Base-by-base conservation (phyloP, 208 protist species). In the Acanthamoeba sp. region DNA sequence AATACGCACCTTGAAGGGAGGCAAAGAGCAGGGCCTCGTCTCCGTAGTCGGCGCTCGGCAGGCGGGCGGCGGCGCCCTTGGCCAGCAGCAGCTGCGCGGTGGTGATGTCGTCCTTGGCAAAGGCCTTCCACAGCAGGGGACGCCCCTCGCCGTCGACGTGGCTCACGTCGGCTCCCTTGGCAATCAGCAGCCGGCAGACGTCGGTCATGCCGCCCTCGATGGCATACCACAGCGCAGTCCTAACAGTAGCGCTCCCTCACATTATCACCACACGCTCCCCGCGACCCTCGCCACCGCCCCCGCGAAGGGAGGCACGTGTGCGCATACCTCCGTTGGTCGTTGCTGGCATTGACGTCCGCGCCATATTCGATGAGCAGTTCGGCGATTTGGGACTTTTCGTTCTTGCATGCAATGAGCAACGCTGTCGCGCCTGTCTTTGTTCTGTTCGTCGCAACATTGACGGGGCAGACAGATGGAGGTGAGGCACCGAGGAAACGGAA, bases 161-260 rank as follows among this genome's bases (percentile, higher is more conserved):
- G n/a, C 50, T 82, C 73, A 82, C 73, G 42, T 82, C 73, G 2
- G 73, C 73, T 1, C 73, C 73, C 73, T 50, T 82, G 3, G 20
- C 73, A 1, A 82, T 22, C 20, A 82, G 73, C 32, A 52, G 73
- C 34, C n/a, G 73, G 73, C 34, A n/a, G 36, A 82, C 42, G 2
- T 82, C 73, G 34, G 38, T 50, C 73, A 82, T 82, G 73, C 73
- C 73, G 22, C 22, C 27, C 42, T 82, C 73, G 12, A 82, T 82
- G 24, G 73, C 73, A 29, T 55, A 82, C 73, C 73, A 82, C 36
- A 82, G 73, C 73, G 73, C 40, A 5, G 73, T 82, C 40, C 73
- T 82, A 7, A 12, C n/a, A 80, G 36, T 9, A n/a, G n/a, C n/a
- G n/a, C n/a, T n/a, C n/a, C n/a, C n/a, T n/a, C n/a, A n/a, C n/a